Percentiles rank a stretch among this genome's conserved stretches.
phyloP scores from a whole-genome alignment of 257 asterid species.

The Solanum chilense region DNA sequence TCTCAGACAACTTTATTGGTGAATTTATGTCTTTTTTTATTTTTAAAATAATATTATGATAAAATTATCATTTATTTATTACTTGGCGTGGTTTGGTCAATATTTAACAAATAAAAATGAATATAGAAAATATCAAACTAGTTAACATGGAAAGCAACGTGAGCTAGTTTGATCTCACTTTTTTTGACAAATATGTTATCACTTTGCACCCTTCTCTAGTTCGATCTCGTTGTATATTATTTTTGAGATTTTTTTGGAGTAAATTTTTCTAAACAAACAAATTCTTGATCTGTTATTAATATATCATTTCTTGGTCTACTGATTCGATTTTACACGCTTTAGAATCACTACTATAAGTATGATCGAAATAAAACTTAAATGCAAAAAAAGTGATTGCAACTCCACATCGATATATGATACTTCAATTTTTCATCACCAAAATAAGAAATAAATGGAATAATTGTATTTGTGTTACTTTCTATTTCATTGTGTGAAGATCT shows the following conservation, averaged over 20 bases:
- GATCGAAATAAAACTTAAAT: background rate
- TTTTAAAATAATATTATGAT: no score
- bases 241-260: background rate
- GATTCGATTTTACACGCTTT: background rate
- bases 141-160: background rate
- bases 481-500: background rate
- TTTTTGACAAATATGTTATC: background rate
- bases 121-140: background rate
- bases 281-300: background rate
- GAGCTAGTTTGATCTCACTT: background rate
- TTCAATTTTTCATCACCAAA: background rate
- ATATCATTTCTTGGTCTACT: background rate
- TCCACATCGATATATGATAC: background rate
- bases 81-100: background rate
- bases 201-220: background rate
- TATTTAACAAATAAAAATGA: background rate
- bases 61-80: no score
- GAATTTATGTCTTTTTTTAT: no score
- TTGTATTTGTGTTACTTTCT: background rate
- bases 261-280: background rate
- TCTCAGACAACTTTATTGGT: no score
- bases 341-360: background rate
- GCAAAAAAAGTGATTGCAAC: background rate
- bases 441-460: no score
- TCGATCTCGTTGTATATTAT: background rate